These are phyloP conservation scores for Brassica juncea DNA, from an alignment of 345 rosid species.

Conservation along the genomic window DNA sequence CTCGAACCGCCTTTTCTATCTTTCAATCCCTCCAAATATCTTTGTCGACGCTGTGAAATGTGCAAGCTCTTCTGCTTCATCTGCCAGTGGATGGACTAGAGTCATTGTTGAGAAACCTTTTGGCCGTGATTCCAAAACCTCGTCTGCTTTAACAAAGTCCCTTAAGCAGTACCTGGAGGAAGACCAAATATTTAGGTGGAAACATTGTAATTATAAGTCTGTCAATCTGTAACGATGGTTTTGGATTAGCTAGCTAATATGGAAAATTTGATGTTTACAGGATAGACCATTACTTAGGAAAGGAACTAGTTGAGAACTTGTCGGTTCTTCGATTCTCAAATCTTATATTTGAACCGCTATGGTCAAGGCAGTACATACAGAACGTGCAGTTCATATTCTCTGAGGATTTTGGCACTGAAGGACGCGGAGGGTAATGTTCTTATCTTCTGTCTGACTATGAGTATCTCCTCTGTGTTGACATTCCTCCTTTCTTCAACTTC, in stretches of 20 bases:
- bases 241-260: constrained; percentile 12
- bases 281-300: constrained; percentile 97
- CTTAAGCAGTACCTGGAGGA: constrained; percentile 80
- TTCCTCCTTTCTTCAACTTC: not conserved
- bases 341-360: constrained; percentile 92
- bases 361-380: constrained; percentile 95
- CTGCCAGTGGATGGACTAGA: constrained; percentile 93
- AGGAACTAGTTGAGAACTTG: constrained; percentile 96
- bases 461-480: constrained; percentile 1
- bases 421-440: constrained; percentile 87
- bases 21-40: constrained; percentile 95
- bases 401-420: constrained; percentile 98
- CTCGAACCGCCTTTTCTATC: constrained; percentile 88
- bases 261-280: constrained; percentile 45
- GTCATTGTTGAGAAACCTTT: constrained; percentile 99
- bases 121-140: constrained; percentile 93
- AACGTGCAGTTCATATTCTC: constrained; percentile 92
- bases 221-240: not conserved
- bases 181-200: constrained; percentile 95
- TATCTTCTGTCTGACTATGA: constrained; percentile 4
- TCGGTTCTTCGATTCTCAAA: constrained; percentile 97
- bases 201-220: constrained; percentile 1
- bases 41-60: constrained; percentile 88
- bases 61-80: constrained; percentile 86
- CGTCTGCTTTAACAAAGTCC: constrained; percentile 82